phyloP scores from a whole-genome alignment of 1,139 yeast species.

The Saccharomyces hybrid region DNA sequence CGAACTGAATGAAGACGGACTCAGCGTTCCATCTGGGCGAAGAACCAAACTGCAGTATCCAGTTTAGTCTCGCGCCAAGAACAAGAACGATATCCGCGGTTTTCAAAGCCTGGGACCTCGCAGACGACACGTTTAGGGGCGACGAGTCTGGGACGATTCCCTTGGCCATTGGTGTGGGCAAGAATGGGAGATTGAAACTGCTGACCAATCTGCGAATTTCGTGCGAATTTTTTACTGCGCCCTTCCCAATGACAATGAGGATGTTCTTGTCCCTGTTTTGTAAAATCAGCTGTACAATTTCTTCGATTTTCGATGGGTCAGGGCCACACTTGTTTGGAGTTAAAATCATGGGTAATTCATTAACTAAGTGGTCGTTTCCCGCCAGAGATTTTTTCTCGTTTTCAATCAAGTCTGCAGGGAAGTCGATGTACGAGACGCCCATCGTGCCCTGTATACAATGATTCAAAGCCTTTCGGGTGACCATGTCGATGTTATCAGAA shows the following conservation, averaged over 20 bases:
- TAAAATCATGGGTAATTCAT: slow-evolving; percentile 8
- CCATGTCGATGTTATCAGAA: slow-evolving; percentile 31
- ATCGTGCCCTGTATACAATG: slow-evolving; percentile 43
- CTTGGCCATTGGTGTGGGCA: slow-evolving; percentile 71
- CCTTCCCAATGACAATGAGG: slow-evolving; percentile 53
- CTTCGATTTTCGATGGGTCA: slow-evolving; percentile 34
- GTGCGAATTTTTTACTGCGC: slow-evolving; percentile 42
- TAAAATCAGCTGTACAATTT: slow-evolving; percentile 33
- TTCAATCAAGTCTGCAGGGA: slow-evolving; percentile 53
- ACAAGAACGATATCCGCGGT: slow-evolving; percentile 49
- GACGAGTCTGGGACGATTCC: slow-evolving; percentile 50
- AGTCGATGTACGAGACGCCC: slow-evolving; percentile 52
- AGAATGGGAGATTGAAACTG: slow-evolving; percentile 41
- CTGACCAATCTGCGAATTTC: slow-evolving; percentile 37
- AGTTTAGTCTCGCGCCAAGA: slow-evolving; percentile 56
- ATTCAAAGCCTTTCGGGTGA: slow-evolving; percentile 45
- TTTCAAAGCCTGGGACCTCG: slow-evolving; percentile 48
- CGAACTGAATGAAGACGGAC: slow-evolving; percentile 49
- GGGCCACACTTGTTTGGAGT: slow-evolving; percentile 29
- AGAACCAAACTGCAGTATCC: slow-evolving; percentile 61
- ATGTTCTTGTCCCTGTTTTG: slow-evolving; percentile 37
- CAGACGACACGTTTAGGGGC: slow-evolving; percentile 47
- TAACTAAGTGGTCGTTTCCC: not conserved
- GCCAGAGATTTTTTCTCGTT: not conserved
- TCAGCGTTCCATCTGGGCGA: slow-evolving; percentile 41